Percentiles rank a stretch among this genome's conserved stretches.
Evolutionary conservation across 352 stramenopile species (phyloP).

Genomic region (Phytophthora nicotianae): DNA sequence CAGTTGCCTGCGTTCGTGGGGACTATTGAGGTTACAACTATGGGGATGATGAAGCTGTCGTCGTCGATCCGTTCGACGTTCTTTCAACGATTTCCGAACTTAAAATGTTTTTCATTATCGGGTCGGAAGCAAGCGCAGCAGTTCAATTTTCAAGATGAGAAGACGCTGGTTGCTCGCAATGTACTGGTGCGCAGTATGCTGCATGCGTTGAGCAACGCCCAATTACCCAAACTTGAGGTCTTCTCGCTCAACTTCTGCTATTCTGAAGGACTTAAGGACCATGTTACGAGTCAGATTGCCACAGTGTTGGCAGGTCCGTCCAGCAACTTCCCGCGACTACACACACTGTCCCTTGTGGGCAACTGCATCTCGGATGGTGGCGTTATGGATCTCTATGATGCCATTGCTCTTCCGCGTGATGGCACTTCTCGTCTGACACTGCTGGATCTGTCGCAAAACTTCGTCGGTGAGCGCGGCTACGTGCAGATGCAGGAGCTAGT

Average conservation of each 20-base stretch:
- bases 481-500: slow-evolving; percentile 48
- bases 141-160: slow-evolving; percentile 56
- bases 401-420: slow-evolving; percentile 23
- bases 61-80: slow-evolving; percentile 25
- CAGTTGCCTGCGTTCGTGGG: slow-evolving; percentile 48
- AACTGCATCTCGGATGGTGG: slow-evolving; percentile 68
- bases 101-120: slow-evolving; percentile 42
- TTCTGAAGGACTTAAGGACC: slow-evolving; percentile 55
- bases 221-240: slow-evolving; percentile 35
- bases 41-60: slow-evolving; percentile 29
- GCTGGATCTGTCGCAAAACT: slow-evolving; percentile 60
- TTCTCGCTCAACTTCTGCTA: slow-evolving; percentile 54
- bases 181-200: slow-evolving; percentile 46
- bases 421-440: slow-evolving; percentile 9
- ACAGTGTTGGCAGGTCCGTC: slow-evolving; percentile 32
- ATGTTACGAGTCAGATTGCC: slow-evolving; percentile 49
- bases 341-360: slow-evolving; percentile 43
- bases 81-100: slow-evolving; percentile 46
- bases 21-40: slow-evolving; percentile 35
- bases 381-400: slow-evolving; percentile 42
- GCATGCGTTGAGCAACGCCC: slow-evolving; percentile 24
- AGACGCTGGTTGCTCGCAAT: slow-evolving; percentile 41
- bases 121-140: slow-evolving; percentile 39
- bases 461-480: slow-evolving; percentile 56
- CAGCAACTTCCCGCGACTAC: slow-evolving; percentile 39